These are phyloP conservation scores for Calonectria crousiana DNA, from an alignment of 2,329 filamentous ascomycete species.

Conservation along the genomic window DNA sequence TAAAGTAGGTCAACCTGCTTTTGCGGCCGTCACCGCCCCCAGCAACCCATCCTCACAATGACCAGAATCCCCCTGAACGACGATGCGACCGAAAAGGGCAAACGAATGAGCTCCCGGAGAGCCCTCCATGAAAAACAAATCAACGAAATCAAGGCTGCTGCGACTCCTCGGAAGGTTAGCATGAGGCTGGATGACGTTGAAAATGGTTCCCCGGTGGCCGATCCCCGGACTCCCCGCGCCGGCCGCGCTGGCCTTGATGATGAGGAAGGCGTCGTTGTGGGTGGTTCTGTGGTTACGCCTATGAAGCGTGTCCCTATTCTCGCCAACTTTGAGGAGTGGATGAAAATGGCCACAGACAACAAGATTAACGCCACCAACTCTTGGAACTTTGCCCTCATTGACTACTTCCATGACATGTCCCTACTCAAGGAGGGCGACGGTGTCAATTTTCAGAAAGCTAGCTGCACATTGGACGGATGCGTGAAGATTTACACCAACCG, in stretches of 20 bases:
- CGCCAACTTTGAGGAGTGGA: slow-evolving; percentile 99
- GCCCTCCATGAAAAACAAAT: slow-evolving; percentile 91
- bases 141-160: slow-evolving; percentile 84
- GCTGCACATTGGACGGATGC: slow-evolving; percentile 96
- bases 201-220: slow-evolving; percentile 67
- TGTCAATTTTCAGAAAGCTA: slow-evolving; percentile 98
- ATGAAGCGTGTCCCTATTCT: slow-evolving; percentile 97
- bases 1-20: slow-evolving; percentile 58
- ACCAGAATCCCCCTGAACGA: slow-evolving; percentile 93
- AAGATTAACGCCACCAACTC: slow-evolving; percentile 98
- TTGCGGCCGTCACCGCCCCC: slow-evolving; percentile 7
- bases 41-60: slow-evolving; percentile 33
- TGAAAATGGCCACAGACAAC: slow-evolving; percentile 99
- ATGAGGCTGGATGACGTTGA: slow-evolving; percentile 70
- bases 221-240: slow-evolving; percentile 64
- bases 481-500: slow-evolving; percentile 99
- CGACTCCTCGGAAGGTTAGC: slow-evolving; percentile 75
- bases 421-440: slow-evolving; percentile 95
- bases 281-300: slow-evolving; percentile 85
- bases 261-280: slow-evolving; percentile 73
- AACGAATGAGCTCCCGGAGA: slow-evolving; percentile 87
- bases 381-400: slow-evolving; percentile 99
- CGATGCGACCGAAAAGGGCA: slow-evolving; percentile 91
- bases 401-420: slow-evolving; percentile 99
- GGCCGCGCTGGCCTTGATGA: slow-evolving; percentile 54